Evolutionary conservation across 176 grass and related monocot genomes (phyloP), one percentile per base, ranked within the genome.

Genomic region (Aegilops speltoides): DNA sequence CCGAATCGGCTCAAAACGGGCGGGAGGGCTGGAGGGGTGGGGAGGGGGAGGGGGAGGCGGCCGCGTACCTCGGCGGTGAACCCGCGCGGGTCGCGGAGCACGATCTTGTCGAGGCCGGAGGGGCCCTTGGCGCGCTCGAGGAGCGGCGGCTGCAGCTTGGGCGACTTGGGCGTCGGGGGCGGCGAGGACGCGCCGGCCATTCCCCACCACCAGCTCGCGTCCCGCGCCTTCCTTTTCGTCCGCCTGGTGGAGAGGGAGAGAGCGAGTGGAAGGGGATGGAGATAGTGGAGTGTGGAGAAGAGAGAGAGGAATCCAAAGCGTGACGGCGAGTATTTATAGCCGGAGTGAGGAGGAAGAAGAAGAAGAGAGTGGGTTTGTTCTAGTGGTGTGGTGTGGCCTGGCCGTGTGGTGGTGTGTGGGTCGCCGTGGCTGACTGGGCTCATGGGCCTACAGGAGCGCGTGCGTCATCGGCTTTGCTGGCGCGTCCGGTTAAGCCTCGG

Each of bases 101-200:
- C 68, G 87, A 92, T 22, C 81, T 87, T 92, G 37, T 92, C 91
- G 48, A 89, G 84, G 28, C 91, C 87, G 20, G 76, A 76, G 76
- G 85, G 31, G 19, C 84, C 87, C 76, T 77, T 89, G 6, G 65
- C 16, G 75, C 36, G 91, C 87, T 89, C 87, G n/a, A 89, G 76
- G 29, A 54, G 85, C 10, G 90, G 56, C 80, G 46, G 38, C 52
- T 76, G 80, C 73, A 8, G 63, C 8, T 20, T 68, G 50, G 62
- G 82, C 43, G 63, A 64, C 10, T 20, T 71, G 38, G 69, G 82
- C 62, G 82, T 78, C 72, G 40, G 41, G 41, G 82, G 79, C 48
- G 73, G 60, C 31, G 79, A 71, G 64, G 76, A 90, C 36, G 78
- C 14, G 24, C 73, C 73, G 64, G 84, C 79, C 88, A 82, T 89